Base-by-base conservation (phyloP, 352 stramenopile species). In the Phytophthora rubi region DNA sequence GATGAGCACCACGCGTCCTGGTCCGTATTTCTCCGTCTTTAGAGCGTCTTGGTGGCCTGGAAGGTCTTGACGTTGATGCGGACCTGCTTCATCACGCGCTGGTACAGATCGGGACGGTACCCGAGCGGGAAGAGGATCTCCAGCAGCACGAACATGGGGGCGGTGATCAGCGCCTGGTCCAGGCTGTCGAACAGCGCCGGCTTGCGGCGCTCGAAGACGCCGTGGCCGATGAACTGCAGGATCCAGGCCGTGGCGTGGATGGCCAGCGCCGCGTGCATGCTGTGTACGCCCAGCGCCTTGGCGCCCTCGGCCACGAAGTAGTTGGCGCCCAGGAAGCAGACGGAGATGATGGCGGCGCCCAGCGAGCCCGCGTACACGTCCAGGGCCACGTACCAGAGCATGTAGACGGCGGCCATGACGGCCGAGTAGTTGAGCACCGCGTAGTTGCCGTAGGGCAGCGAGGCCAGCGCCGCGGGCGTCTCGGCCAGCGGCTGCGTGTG, bases 111-210 rank as follows among this genome's bases (percentile, higher is more conserved):
- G 1, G 73, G 81, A 49, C 86, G 88, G 71, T 96, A 97, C 23
- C 90, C 90, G 2, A 96, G 64, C 8, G 77, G 71, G 60, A 96
- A 93, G 5, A 97, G 66, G 13, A 91, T 70, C 62, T 97, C 90
- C 7, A 97, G 77, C 45, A 97, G 68, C 68, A 97, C 91, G 59
- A 98, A 98, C 72, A 98, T 86, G 3, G 91, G 91, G 2, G 92
- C 91, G 0, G 89, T 95, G 69, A 95, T 82, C 4, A 93, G 12
- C 2, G 82, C 89, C 55, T 97, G 91, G 77, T 95, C 88, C 45
- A 96, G 70, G 58, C 88, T 96, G 62, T 97, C 89, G 5, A 97
- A 76, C 1, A 98, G 79, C 53, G 92, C 92, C 0, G 92, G 92
- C 47, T 93, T 91, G 57, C 89, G 86, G 44, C 86, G 82, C 68